phyloP scores from a whole-genome alignment of 768 basidiomycete genomes.

The Suillus fuscotomentosus region DNA sequence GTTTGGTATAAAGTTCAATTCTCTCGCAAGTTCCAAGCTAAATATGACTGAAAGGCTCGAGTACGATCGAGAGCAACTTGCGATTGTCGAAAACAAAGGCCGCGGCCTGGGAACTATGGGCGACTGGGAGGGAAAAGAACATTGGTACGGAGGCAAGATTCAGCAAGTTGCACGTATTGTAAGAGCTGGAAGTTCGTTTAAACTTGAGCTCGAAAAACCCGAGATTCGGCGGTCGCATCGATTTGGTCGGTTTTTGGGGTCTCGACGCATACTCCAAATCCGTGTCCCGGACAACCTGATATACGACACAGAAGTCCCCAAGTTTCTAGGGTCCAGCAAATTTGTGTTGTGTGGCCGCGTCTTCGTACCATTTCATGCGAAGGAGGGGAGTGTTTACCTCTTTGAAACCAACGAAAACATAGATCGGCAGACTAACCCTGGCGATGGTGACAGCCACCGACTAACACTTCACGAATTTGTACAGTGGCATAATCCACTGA shows the following conservation, averaged over 20 bases:
- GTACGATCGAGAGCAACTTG: slow-evolving; percentile 66
- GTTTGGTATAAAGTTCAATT: slow-evolving; percentile 16
- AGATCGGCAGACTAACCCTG: slow-evolving; percentile 31
- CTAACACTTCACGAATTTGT: slow-evolving; percentile 50
- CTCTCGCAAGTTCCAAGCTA: not conserved
- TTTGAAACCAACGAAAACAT: slow-evolving; percentile 56
- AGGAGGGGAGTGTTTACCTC: slow-evolving; percentile 60
- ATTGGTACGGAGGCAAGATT: slow-evolving; percentile 72
- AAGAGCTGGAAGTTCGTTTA: slow-evolving; percentile 21
- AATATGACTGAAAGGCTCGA: slow-evolving; percentile 32
- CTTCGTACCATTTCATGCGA: slow-evolving; percentile 61
- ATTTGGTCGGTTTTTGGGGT: slow-evolving; percentile 64
- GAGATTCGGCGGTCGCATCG: slow-evolving; percentile 61
- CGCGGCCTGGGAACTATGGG: slow-evolving; percentile 68
- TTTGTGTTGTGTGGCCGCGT: slow-evolving; percentile 67
- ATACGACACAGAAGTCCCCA: slow-evolving; percentile 17
- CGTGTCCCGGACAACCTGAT: slow-evolving; percentile 42
- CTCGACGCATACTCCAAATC: slow-evolving; percentile 60
- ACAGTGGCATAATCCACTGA: slow-evolving; percentile 63
- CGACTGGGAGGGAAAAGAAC: slow-evolving; percentile 41
- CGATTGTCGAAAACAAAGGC: slow-evolving; percentile 49
- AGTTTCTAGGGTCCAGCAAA: slow-evolving; percentile 40
- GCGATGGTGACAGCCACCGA: slow-evolving; percentile 50
- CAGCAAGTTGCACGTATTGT: slow-evolving; percentile 53
- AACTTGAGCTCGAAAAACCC: slow-evolving; percentile 51